Base-by-base conservation (phyloP, 2,329 filamentous ascomycete species). In the Bipolaris bicolor region DNA sequence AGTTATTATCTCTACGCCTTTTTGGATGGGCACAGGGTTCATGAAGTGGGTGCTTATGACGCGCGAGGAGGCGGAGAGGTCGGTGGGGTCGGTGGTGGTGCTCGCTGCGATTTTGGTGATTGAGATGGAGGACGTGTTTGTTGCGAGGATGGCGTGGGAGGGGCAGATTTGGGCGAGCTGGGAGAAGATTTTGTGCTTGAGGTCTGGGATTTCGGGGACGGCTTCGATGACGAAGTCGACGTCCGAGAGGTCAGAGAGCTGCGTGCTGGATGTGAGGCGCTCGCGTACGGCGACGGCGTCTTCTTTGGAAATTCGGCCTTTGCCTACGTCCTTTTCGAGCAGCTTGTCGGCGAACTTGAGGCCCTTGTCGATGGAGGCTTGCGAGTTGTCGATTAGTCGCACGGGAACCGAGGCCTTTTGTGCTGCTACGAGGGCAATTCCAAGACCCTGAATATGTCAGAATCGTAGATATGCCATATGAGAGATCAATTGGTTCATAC, bases 21-120 rank as follows among this genome's bases (percentile, higher is more conserved):
- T 97, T 75, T 98, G 95, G 31, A 99, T 81, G 2, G 95, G 95
- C 0, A 99, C 95, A 0, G 95, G 95, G 82, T 99, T 99, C 95
- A 99, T 99, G 79, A 99, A 99, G 78, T 99, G 95, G 15, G 95
- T 98, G 49, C 91, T 92, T 53, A 99, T 87, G 9, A 99, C 95
- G 46, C 95, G 89, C 5, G 92, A 94, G 41, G 91, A 90, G 39
- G 88, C 90, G 41, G 88, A 89, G 22, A 91, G 88, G 71, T 97
- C 90, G 16, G 81, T 94, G 0, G 92, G 89, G 72, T 96, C 87
- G 54, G 83, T 82, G 24, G 88, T 90, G 0, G 94, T 94, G 9
- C 93, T 87, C 3, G 95, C 93, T 18, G 95, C 95, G 70, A 99
- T 97, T 73, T 90, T 90, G 41, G 95, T 99, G 76, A 99, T 97